Conservation (phyloP, 768 basidiomycete species). For the Trametes cubensis region DNA sequence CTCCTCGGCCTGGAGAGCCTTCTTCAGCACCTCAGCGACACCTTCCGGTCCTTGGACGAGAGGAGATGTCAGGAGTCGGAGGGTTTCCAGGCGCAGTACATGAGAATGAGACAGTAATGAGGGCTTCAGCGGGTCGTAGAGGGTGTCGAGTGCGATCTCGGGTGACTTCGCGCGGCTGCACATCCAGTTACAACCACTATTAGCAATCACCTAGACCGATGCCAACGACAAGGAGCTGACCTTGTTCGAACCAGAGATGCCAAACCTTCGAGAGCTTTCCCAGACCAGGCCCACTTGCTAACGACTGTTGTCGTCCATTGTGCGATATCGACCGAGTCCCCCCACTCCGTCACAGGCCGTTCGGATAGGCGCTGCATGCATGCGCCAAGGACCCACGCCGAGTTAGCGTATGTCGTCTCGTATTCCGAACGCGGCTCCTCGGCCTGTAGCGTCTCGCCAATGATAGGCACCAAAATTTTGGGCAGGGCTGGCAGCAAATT, state of each 20-base stretch:
- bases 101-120: constrained; percentile 76
- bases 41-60: constrained; percentile 48
- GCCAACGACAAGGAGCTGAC: constrained; percentile 36
- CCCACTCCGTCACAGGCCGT: constrained; percentile 50
- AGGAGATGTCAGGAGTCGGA: constrained; percentile 63
- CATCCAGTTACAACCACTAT: not conserved
- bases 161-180: constrained; percentile 5
- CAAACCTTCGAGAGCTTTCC: constrained; percentile 56
- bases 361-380: constrained; percentile 58
- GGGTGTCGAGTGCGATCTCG: constrained; percentile 42
- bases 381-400: constrained; percentile 60
- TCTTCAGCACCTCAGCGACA: constrained; percentile 56
- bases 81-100: constrained; percentile 59
- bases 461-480: constrained; percentile 45
- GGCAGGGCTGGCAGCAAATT: constrained; percentile 51
- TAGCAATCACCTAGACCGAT: not conserved
- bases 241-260: constrained; percentile 49
- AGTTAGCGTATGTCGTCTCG: constrained; percentile 42
- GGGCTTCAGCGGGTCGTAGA: constrained; percentile 55
- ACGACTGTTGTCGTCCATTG: constrained; percentile 51
- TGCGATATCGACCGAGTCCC: constrained; percentile 46
- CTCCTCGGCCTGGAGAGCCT: constrained; percentile 80
- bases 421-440: constrained; percentile 33
- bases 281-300: constrained; percentile 61
- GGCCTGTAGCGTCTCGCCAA: constrained; percentile 43